These are phyloP conservation scores for Blastobotrys arbuscula DNA, from an alignment of 1,139 yeast genomes.

Conservation along the genomic window DNA sequence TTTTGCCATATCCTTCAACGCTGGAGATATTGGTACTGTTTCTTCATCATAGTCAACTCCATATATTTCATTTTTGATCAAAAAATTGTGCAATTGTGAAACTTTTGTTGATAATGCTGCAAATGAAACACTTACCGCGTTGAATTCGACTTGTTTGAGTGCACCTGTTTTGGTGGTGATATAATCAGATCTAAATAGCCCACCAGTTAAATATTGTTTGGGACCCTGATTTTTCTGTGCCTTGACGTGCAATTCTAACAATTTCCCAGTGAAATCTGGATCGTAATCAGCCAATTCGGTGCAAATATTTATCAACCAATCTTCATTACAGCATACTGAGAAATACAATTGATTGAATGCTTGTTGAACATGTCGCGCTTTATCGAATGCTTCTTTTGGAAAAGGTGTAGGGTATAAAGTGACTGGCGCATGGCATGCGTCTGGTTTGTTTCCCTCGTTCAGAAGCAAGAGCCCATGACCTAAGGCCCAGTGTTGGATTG, in stretches of 20 bases:
- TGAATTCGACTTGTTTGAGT: constrained; percentile 92
- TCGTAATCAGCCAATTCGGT: constrained; percentile 49
- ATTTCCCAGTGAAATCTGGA: constrained; percentile 71
- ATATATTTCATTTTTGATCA: constrained; percentile 31
- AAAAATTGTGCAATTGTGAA: constrained; percentile 61
- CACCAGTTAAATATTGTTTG: constrained; percentile 68
- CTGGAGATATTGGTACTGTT: constrained; percentile 61
- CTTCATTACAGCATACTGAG: constrained; percentile 46
- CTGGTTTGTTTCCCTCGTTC: constrained; percentile 43
- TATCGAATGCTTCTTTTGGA: constrained; percentile 58
- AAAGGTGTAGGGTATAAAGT: constrained; percentile 90
- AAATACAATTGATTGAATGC: constrained; percentile 64
- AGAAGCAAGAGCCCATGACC: constrained; percentile 76
- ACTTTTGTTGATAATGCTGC: constrained; percentile 84
- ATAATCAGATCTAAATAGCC: constrained; percentile 87
- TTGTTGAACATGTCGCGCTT: constrained; percentile 64
- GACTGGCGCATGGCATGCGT: constrained; percentile 70
- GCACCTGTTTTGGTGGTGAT: constrained; percentile 44
- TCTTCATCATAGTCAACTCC: constrained; percentile 32
- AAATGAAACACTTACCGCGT: constrained; percentile 92
- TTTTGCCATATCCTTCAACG: constrained; percentile 54
- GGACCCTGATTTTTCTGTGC: constrained; percentile 37
- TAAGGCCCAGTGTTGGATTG: constrained; percentile 66
- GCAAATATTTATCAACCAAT: constrained; percentile 59
- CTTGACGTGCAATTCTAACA: constrained; percentile 42